Conservation (phyloP, 345 rosid genomes). For the Nasturtium officinale region DNA sequence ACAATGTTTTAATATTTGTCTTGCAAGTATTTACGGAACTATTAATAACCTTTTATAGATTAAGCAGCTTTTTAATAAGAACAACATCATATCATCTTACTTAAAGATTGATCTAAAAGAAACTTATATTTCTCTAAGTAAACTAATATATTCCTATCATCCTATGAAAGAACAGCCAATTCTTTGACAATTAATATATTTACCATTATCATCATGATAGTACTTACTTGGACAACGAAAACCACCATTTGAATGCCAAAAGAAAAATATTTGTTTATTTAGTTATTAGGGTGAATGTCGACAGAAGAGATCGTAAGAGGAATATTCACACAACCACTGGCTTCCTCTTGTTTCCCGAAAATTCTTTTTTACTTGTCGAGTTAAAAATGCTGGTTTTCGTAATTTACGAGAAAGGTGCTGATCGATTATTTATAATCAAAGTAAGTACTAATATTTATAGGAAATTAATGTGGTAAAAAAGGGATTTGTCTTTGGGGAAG, state of each 20-base stretch:
- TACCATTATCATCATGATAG: conserved; percentile 8
- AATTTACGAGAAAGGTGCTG: conserved; percentile 39
- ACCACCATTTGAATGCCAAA: conserved; percentile 25
- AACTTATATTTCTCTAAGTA: not conserved
- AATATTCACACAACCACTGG: conserved; percentile 38
- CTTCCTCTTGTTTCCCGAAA: conserved; percentile 41
- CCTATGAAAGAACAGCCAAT: not conserved
- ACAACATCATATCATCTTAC: not conserved
- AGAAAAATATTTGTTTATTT: conserved; percentile 1
- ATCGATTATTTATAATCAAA: conserved; percentile 20
- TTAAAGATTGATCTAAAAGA: not conserved
- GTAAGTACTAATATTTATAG: conserved; percentile 23
- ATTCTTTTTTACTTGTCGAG: conserved; percentile 41
- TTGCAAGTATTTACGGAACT: not conserved
- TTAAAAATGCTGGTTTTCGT: conserved; percentile 43
- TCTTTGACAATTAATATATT: conserved; percentile 4
- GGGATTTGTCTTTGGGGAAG: conserved; percentile 44
- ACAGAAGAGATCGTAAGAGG: conserved; percentile 32
- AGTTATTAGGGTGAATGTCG: conserved; percentile 32
- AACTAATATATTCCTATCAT: too few species aligned
- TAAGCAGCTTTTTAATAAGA: not conserved
- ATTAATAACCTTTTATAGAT: not conserved
- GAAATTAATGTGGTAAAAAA: conserved; percentile 38
- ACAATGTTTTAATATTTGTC: not conserved
- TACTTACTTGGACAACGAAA: conserved; percentile 17